Conservation (phyloP, 2,329 filamentous ascomycete species). For the Trichoderma afroharzianum region DNA sequence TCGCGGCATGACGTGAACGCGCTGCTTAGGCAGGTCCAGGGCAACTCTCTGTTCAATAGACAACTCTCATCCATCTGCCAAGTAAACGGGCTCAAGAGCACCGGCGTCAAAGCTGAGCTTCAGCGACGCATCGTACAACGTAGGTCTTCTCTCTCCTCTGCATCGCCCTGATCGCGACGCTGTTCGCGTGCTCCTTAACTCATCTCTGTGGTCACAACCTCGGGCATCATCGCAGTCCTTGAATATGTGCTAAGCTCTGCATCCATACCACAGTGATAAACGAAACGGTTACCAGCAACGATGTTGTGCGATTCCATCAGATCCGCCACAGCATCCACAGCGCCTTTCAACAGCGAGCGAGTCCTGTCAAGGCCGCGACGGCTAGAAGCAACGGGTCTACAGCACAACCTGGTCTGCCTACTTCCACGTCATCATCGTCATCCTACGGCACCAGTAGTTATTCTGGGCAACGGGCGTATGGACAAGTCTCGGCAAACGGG, state of each 20-base stretch:
- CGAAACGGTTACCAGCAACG: conserved; percentile 34
- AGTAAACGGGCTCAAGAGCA: conserved; percentile 69
- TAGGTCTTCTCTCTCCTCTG: conserved; percentile 47
- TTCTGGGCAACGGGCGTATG: background rate
- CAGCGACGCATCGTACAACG: conserved; percentile 74
- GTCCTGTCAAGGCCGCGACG: conserved; percentile 24
- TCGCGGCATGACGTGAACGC: conserved; percentile 41
- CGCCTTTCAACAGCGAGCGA: conserved; percentile 29
- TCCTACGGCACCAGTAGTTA: conserved; percentile 9
- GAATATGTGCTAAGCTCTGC: conserved; percentile 1
- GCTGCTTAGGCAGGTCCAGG: conserved; percentile 44
- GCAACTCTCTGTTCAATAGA: conserved; percentile 47
- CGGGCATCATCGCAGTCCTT: too few relatives aligned
- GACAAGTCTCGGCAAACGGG: background rate
- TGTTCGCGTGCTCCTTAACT: background rate
- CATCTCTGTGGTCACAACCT: background rate
- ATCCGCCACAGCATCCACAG: conserved; percentile 42
- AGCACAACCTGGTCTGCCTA: conserved; percentile 16
- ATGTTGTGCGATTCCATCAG: conserved; percentile 41
- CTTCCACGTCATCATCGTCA: conserved; percentile 13
- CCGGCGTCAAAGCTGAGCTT: conserved; percentile 80
- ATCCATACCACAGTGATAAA: conserved; percentile 37
- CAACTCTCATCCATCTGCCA: conserved; percentile 76
- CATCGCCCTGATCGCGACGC: background rate
- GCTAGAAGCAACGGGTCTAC: conserved; percentile 16